These are phyloP conservation scores for Nemania abortiva DNA, from an alignment of 2,329 filamentous ascomycete species.

Conservation along the genomic window DNA sequence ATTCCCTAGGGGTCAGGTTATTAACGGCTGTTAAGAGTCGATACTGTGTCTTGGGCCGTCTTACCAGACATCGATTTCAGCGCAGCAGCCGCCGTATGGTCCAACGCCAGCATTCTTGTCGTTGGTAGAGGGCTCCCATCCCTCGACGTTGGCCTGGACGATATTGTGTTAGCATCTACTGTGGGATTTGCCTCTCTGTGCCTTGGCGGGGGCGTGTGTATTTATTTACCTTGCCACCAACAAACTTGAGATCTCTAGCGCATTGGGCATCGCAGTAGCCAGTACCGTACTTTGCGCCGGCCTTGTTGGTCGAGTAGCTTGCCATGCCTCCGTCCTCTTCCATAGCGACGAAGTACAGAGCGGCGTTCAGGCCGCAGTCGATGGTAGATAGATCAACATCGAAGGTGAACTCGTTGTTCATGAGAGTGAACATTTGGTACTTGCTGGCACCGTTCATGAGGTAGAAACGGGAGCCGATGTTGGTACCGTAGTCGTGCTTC, in stretches of 20 bases:
- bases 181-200: background rate
- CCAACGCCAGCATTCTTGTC: conserved; percentile 65
- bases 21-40: background rate
- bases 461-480: conserved; percentile 65
- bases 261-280: conserved; percentile 68
- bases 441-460: conserved; percentile 67
- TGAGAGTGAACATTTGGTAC: conserved; percentile 70
- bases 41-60: background rate
- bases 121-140: conserved; percentile 61
- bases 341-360: conserved; percentile 70
- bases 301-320: conserved; percentile 61
- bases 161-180: conserved; percentile 23
- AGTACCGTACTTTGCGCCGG: conserved; percentile 63
- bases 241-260: conserved; percentile 64
- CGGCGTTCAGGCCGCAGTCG: conserved; percentile 72
- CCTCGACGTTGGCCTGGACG: conserved; percentile 58
- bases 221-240: conserved; percentile 57
- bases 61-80: conserved; percentile 71
- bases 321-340: conserved; percentile 65
- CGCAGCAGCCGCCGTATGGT: conserved; percentile 66
- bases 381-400: conserved; percentile 73
- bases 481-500: conserved; percentile 58
- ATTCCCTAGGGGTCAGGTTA: conserved; percentile 55
- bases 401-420: conserved; percentile 72
- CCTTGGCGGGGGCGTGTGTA: background rate